Evolutionary conservation across 140 eudicot genomes (phyloP), one percentile per base, ranked within the genome.

Genomic region (Anethum foeniculum): DNA sequence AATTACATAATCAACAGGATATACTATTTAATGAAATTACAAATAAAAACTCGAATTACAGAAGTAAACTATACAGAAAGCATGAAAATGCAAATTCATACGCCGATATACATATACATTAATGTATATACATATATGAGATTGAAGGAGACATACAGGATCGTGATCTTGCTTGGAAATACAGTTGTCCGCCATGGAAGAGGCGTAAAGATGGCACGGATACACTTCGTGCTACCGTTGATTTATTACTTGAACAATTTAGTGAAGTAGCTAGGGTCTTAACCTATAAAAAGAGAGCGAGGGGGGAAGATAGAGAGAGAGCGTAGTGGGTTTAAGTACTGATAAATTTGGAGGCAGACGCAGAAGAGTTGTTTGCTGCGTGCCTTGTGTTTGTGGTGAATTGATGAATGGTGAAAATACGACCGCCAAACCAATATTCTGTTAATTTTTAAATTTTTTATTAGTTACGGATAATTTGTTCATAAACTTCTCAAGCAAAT

Each of bases 91-190:
- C 25, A 12, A 71, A 41, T 38, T 41, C 19, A 73, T 7, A n/a
- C 9, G 30, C 68, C n/a, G 32, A n/a, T 60, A n/a, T 60, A 56
- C 64, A 6, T 56, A 7, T 56, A 60, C 68, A 58, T 58, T 58
- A 23, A 21, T 23, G 5, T 2, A 19, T 18, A 69, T n/a, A 23
- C 0, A 65, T 30, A 28, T 11, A 8, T 13, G 9, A 78, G 18
- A 78, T 44, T 15, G 67, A 64, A 65, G 52, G 10, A 60, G 68
- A 47, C 16, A 25, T 89, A 93, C 98, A 80, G 88, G 87, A 88
- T 93, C 98, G 82, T 84, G 93, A 69, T 91, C 88, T 80, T 89
- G 97, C 85, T 93, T 93, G 82, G 85, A 82, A 81, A 85, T 85
- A 6, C 95, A 83, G 7, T 89, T 91, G 77, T 87, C 87, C 60